These are phyloP conservation scores for Mangifera indica DNA, from an alignment of 345 rosid genomes.

Conservation along the genomic window DNA sequence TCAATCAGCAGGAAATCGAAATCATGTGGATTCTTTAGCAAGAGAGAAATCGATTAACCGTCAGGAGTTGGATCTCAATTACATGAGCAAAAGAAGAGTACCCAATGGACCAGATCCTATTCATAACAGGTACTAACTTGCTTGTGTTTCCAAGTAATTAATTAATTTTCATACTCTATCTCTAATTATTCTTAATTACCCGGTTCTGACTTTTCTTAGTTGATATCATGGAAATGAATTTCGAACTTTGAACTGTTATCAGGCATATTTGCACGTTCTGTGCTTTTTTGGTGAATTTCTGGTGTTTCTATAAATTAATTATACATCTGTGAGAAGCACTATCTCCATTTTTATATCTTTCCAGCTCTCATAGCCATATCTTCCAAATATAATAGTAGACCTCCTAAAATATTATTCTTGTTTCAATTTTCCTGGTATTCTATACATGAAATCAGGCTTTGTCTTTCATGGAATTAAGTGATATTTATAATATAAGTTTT, in stretches of 20 bases:
- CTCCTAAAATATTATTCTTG: no score
- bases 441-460: no score
- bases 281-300: not conserved
- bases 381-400: no score
- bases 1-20: not conserved
- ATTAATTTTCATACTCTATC: no score
- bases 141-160: no score
- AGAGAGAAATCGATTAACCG: constrained; percentile 28
- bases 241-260: no score
- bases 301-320: no score
- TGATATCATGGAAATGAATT: no score
- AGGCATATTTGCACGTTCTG: not conserved
- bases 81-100: constrained; percentile 74
- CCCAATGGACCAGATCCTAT: constrained; percentile 98
- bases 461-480: not conserved
- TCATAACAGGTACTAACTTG: constrained; percentile 70
- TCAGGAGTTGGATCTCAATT: constrained; percentile 46
- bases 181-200: no score
- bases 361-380: not conserved
- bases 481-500: not conserved
- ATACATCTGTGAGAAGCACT: not conserved
- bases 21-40: constrained; percentile 19
- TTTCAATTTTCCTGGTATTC: no score
- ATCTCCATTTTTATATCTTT: not conserved
- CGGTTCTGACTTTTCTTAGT: not conserved